phyloP scores from a whole-genome alignment of 345 rosid species.

The Pugionium dolabratum region DNA sequence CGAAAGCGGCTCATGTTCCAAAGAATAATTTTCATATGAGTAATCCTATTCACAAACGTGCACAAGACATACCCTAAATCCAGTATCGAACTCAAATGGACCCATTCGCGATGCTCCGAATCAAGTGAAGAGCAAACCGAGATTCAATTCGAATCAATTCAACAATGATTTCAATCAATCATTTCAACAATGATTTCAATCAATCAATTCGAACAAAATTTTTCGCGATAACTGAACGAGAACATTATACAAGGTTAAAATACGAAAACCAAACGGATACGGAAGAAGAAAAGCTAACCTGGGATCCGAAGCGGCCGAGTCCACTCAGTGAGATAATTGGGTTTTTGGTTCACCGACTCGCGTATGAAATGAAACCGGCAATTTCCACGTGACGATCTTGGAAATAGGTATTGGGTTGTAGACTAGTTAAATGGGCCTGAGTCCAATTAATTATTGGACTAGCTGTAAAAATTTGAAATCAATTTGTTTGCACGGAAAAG shows the following conservation, averaged over 20 bases:
- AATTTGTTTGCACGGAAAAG: neutral
- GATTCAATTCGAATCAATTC: neutral
- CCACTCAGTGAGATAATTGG: slow-evolving; percentile 31
- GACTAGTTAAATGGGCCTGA: slow-evolving; percentile 18
- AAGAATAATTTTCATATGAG: neutral
- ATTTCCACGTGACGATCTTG: neutral
- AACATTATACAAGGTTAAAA: neutral
- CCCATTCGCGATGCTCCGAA: neutral
- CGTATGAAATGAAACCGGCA: slow-evolving; percentile 4
- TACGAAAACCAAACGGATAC: neutral
- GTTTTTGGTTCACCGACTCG: slow-evolving; percentile 23
- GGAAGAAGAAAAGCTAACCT: slow-evolving; percentile 26
- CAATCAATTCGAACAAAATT: slow-evolving; percentile 1
- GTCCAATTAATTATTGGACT: neutral
- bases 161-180: neutral
- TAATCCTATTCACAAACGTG: neutral
- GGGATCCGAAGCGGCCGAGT: slow-evolving; percentile 25
- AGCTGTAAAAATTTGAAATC: neutral
- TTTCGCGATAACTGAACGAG: neutral
- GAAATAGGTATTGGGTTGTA: slow-evolving; percentile 14
- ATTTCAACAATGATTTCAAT: neutral
- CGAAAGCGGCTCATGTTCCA: too few species aligned
- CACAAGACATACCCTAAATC: neutral
- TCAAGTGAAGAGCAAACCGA: slow-evolving; percentile 6
- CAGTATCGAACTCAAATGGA: neutral